Base-by-base conservation (phyloP, 176 grass and related monocot species). In the Guadua angustifolia region DNA sequence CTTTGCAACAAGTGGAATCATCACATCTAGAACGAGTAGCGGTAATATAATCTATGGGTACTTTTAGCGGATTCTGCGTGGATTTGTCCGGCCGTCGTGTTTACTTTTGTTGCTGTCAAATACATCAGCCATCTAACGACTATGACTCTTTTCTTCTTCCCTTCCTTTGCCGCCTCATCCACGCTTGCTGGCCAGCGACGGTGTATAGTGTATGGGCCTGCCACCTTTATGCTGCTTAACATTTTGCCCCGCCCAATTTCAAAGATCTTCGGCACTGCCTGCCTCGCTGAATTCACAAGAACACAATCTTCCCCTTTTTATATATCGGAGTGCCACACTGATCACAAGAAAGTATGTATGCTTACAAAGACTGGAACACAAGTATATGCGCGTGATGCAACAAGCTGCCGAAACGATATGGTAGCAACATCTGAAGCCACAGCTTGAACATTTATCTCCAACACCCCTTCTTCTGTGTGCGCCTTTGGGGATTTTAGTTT, bases 31-130 rank as follows among this genome's bases (percentile, higher is more conserved):
- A 89, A 80, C 49, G 9, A 1, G 39, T 39, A 39, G 38, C 38
- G 5, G 7, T 65, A 36, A 21, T 70, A 51, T 53, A 36, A 53
- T 55, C 47, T 29, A 74, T 1, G 39, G 55, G 45, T 79, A 77
- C 40, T 4, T 45, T 72, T 56, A 24, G 78, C 82, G 5, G 82
- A 75, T 17, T 85, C 82, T 55, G 83, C 56, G 88, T 71, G 72
- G 83, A 82, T 82, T 85, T 62, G 55, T 72, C 64, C 12, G n/a
- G 61, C 71, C 77, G 77, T 69, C 70, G 63, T 66, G 66, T 81
- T 76, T 81, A 69, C 82, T 67, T 89, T 42, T 55, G 18, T 84
- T 40, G 81, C 87, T 69, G 69, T 74, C 87, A 49, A 79, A 43
- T 52, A n/a, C 32, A 13, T 52, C 75, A 26, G 26, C 53, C 18